Evolutionary conservation across 129 eudicot genomes (phyloP).

Genomic region (Tagetes erecta): DNA sequence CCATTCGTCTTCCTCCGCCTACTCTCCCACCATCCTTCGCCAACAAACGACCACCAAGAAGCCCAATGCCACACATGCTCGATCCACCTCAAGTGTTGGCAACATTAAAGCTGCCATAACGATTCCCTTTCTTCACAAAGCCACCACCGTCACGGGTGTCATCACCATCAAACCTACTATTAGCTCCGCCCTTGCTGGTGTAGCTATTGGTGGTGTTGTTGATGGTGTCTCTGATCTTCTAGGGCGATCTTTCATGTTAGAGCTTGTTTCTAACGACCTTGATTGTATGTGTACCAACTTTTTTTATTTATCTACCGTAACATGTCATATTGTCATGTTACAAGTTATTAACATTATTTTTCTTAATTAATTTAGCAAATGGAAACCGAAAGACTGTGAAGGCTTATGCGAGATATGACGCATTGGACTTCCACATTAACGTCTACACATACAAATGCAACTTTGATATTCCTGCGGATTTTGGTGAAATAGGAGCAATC

Average conservation of each 20-base stretch:
- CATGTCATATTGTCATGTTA: background rate
- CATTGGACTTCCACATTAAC: conserved; percentile 20
- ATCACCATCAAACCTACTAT: conserved; percentile 44
- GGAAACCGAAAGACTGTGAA: conserved; percentile 32
- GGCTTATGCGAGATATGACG: conserved; percentile 34
- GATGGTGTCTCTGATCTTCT: conserved; percentile 49
- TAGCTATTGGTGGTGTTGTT: conserved; percentile 37
- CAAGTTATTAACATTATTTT: background rate
- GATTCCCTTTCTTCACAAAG: conserved; percentile 23
- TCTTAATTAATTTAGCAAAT: conserved; percentile 29
- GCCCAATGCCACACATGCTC: conserved; percentile 15
- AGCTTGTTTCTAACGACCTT: conserved; percentile 60
- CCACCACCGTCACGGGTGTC: conserved; percentile 38
- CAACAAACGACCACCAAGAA: conserved; percentile 20
- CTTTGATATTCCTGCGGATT: conserved; percentile 44
- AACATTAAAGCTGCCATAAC: conserved; percentile 8
- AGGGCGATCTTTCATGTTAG: conserved; percentile 47
- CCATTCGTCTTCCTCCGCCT: conserved; percentile 38
- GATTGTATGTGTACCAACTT: conserved; percentile 34
- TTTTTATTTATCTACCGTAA: too few relatives aligned
- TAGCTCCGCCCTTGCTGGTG: conserved; percentile 37
- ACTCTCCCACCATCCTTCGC: conserved; percentile 28
- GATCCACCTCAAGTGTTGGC: background rate
- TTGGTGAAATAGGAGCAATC: conserved; percentile 67
- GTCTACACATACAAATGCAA: conserved; percentile 40